Conservation (phyloP, 2,329 filamentous ascomycete genomes). For the Exophiala aquamarina region DNA sequence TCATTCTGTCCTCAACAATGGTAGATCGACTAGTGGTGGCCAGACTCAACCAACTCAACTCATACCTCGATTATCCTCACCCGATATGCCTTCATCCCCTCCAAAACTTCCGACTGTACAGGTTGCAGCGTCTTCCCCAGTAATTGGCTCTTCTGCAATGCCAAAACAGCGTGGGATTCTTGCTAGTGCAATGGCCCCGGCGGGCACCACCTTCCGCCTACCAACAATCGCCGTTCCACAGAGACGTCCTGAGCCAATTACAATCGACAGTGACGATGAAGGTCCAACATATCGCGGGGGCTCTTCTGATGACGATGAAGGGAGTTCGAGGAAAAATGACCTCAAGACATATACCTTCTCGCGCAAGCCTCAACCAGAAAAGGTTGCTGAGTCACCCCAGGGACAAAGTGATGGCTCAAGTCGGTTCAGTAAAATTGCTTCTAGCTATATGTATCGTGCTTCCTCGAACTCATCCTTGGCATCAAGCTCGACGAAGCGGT, state of each 20-base stretch:
- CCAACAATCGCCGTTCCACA: conserved; percentile 44
- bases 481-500: conserved; percentile 36
- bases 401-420: conserved; percentile 30
- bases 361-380: conserved; percentile 36
- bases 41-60: conserved; percentile 65
- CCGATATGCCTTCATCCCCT: conserved; percentile 23
- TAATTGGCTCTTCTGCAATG: conserved; percentile 45
- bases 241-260: conserved; percentile 39
- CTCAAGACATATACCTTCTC: conserved; percentile 56
- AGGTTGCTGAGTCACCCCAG: conserved; percentile 42
- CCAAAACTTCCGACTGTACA: conserved; percentile 59
- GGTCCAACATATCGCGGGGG: conserved; percentile 61
- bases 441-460: conserved; percentile 44
- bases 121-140: conserved; percentile 85
- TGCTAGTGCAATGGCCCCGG: conserved; percentile 69
- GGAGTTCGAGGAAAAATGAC: conserved; percentile 49
- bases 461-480: conserved; percentile 18
- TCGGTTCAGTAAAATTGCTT: conserved; percentile 46
- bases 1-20: conserved; percentile 27
- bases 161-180: conserved; percentile 44
- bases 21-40: conserved; percentile 45
- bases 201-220: conserved; percentile 69
- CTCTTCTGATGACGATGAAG: conserved; percentile 61
- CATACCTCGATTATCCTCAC: conserved; percentile 42
- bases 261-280: conserved; percentile 57